Evolutionary conservation across 192 early-diverging fungal species (phyloP), one percentile per base, ranked within the genome.

Genomic region (Spizellomyces punctatus): DNA sequence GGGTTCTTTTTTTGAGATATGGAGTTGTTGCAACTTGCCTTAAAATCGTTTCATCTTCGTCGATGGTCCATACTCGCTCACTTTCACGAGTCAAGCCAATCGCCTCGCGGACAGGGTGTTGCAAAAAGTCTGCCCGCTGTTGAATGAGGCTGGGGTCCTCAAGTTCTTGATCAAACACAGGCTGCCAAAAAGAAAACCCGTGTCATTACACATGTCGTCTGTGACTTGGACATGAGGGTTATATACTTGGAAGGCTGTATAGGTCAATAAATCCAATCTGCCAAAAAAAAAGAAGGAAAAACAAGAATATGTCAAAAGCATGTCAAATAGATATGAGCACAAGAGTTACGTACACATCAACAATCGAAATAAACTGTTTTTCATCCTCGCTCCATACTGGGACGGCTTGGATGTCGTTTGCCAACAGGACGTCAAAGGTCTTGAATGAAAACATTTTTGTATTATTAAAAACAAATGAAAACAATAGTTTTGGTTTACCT

Each of bases 241-340:
- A 21, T 19, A n/a, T 60, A 60, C 22, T 46, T 64, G 63, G 14
- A 64, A 44, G n/a, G 63, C 43, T 7, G 63, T 64, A 45, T 64
- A 64, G 16, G 43, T 10, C 8, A 64, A 16, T 44, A 64, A 64
- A 44, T 64, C 63, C 19, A 64, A 64, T 16, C 63, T 64, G 43
- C 12, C 6, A 7, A 12, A 43, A 19, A 42, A 44, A n/a, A n/a
- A n/a, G n/a, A n/a, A n/a, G n/a, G n/a, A n/a, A n/a, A n/a, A n/a
- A n/a, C 58, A 8, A 17, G 10, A 17, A 19, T 9, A 22, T 60
- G 10, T 17, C 17, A 19, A 8, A 8, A 17, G 17, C 19, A 17
- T 36, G 8, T 19, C 58, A 60, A n/a, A n/a, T n/a, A n/a, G n/a
- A n/a, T n/a, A n/a, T n/a, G n/a, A n/a, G n/a, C n/a, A n/a, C n/a